Evolutionary conservation across 1,284 basidiomycete genomes (phyloP).

Genomic region (Cutaneotrichosporon spelunceum): DNA sequence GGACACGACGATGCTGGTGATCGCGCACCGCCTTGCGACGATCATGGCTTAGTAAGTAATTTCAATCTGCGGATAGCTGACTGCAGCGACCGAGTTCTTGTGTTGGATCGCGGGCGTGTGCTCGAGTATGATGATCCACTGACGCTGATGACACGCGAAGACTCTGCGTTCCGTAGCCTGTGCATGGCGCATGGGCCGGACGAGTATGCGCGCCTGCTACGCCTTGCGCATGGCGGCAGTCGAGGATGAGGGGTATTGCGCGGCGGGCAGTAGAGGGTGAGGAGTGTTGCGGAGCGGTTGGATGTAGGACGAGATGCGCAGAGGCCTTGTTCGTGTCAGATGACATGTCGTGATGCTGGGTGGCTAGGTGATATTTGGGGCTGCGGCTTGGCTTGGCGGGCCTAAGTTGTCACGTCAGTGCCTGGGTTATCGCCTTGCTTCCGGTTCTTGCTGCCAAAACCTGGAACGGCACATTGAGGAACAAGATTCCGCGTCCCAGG

Average conservation of each 20-base stretch:
- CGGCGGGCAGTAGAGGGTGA: too few species aligned
- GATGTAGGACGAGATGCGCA: too few species aligned
- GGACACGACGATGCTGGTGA: slow-evolving; percentile 63
- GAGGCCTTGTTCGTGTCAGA: too few species aligned
- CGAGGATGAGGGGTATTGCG: too few species aligned
- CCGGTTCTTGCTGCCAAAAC: too few species aligned
- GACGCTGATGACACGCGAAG: slow-evolving; percentile 31
- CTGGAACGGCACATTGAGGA: neutral
- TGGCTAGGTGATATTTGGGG: too few species aligned
- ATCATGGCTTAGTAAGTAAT: slow-evolving; percentile 43
- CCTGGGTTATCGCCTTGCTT: too few species aligned
- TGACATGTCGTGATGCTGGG: neutral
- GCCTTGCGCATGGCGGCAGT: neutral
- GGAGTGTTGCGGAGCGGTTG: too few species aligned
- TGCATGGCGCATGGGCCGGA: slow-evolving; percentile 48
- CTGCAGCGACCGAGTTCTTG: slow-evolving; percentile 66
- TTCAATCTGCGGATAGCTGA: neutral
- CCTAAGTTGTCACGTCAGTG: too few species aligned
- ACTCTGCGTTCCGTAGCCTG: slow-evolving; percentile 37
- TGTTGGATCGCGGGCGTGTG: slow-evolving; percentile 65
- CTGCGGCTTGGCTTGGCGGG: neutral
- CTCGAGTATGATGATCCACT: slow-evolving; percentile 40
- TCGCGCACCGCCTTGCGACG: slow-evolving; percentile 67
- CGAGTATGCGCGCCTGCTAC: slow-evolving; percentile 39
- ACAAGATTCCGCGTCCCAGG: neutral